Percentiles rank a stretch among this genome's conserved stretches.
Evolutionary conservation across 306 rosid species (phyloP).

Genomic region (Sphenostylis stenocarpa): DNA sequence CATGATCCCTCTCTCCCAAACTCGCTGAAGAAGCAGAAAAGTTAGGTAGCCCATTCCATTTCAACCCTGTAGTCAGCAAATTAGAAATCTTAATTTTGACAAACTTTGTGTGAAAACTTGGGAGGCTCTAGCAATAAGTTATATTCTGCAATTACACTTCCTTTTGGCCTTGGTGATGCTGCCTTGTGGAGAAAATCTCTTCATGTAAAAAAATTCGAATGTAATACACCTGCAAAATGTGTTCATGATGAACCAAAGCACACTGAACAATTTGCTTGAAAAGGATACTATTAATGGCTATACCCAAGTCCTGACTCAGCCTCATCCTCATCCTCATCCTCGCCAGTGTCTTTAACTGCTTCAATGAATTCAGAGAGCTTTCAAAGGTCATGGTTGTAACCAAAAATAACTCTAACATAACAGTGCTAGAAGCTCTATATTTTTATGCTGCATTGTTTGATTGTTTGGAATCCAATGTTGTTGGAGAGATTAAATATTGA

Average conservation of each 20-base stretch:
- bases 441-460: constrained; percentile 79
- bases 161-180: constrained; percentile 68
- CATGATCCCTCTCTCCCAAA: background rate
- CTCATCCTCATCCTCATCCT: constrained; percentile 66
- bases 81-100: constrained; percentile 68
- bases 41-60: constrained; percentile 78
- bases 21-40: constrained; percentile 71
- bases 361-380: constrained; percentile 54
- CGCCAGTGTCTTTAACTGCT: constrained; percentile 45
- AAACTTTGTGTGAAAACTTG: constrained; percentile 82
- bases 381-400: constrained; percentile 71
- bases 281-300: constrained; percentile 59
- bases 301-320: constrained; percentile 69
- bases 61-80: constrained; percentile 62
- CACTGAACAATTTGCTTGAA: constrained; percentile 66
- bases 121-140: constrained; percentile 76
- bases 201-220: constrained; percentile 34
- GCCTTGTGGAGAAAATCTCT: constrained; percentile 44
- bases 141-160: constrained; percentile 67
- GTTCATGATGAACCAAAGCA: constrained; percentile 49
- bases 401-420: constrained; percentile 82
- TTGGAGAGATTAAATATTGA: no score
- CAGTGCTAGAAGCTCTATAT: constrained; percentile 74
- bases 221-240: constrained; percentile 53
- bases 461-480: no score